phyloP scores from a whole-genome alignment of 768 basidiomycete species.

The Tylopilus plumbeoviolaceoides region DNA sequence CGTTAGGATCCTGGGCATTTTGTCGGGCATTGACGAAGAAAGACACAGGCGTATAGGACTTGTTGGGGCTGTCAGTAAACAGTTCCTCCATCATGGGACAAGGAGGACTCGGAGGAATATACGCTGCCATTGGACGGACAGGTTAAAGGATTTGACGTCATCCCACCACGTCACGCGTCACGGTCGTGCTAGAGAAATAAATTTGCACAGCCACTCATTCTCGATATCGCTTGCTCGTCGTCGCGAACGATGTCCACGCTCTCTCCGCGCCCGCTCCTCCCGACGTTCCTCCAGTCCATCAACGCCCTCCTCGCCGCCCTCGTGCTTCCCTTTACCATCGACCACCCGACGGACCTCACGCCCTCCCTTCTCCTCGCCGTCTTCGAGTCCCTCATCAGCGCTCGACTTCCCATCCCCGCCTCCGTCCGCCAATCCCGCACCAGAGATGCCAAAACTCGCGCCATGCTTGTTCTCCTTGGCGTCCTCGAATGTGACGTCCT shows the following conservation, averaged over 20 bases:
- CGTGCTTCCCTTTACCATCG: constrained; percentile 42
- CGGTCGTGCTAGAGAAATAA: too few species aligned
- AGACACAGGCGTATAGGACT: too few species aligned
- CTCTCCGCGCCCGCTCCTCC: constrained; percentile 11
- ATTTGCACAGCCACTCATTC: not conserved
- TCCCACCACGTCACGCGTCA: too few species aligned
- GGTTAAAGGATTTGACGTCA: too few species aligned
- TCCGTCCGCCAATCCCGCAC: constrained; percentile 36
- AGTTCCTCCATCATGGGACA: too few species aligned
- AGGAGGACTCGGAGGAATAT: too few species aligned
- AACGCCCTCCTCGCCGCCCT: constrained; percentile 46
- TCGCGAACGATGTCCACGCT: constrained; percentile 10
- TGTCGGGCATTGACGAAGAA: too few species aligned
- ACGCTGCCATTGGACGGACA: too few species aligned
- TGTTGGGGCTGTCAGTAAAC: too few species aligned
- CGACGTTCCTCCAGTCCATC: constrained; percentile 27
- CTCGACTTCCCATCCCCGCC: constrained; percentile 46
- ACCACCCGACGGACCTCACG: constrained; percentile 59
- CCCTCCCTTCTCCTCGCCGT: constrained; percentile 69
- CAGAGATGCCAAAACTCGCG: constrained; percentile 45
- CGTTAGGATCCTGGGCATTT: too few species aligned
- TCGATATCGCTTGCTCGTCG: not conserved
- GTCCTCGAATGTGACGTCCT: constrained; percentile 67
- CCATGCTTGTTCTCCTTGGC: constrained; percentile 73
- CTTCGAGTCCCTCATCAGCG: constrained; percentile 55